phyloP scores from a whole-genome alignment of 768 basidiomycete species.

The Tubosaeta sp. region DNA sequence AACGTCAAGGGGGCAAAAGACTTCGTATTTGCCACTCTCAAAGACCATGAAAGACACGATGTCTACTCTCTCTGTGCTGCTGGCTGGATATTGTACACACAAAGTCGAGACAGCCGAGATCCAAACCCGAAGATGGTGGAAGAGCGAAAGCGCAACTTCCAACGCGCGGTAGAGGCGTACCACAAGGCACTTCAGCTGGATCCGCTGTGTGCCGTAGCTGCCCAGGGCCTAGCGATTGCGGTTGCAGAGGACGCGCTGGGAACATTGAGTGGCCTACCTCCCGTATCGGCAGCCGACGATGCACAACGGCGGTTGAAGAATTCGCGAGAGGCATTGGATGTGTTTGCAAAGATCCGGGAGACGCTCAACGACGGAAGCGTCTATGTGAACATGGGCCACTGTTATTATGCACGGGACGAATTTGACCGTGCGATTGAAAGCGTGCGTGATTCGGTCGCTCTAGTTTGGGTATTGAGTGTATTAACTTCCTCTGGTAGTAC shows the following conservation, averaged over 20 bases:
- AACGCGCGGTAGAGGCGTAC: constrained; percentile 84
- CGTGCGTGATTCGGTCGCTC: constrained; percentile 42
- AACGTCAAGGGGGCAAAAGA: constrained; percentile 74
- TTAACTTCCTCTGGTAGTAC: constrained; percentile 50
- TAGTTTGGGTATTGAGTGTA: not conserved
- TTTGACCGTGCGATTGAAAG: constrained; percentile 95
- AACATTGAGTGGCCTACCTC: constrained; percentile 50
- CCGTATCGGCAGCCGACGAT: constrained; percentile 56
- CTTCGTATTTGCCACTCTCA: constrained; percentile 86
- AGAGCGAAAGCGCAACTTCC: constrained; percentile 75
- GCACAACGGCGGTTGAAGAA: constrained; percentile 61
- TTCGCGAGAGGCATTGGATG: constrained; percentile 80
- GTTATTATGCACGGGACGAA: constrained; percentile 88
- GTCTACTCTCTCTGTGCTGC: constrained; percentile 88
- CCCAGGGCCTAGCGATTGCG: constrained; percentile 91
- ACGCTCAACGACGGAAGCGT: constrained; percentile 78
- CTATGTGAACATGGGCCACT: constrained; percentile 95
- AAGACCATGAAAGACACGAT: constrained; percentile 83
- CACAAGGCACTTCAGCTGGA: constrained; percentile 87
- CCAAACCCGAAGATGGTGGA: constrained; percentile 42
- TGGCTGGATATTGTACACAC: constrained; percentile 81
- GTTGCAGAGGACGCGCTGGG: constrained; percentile 90
- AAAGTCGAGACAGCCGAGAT: constrained; percentile 81
- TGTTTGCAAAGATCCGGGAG: constrained; percentile 90
- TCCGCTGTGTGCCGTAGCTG: constrained; percentile 84